A percentile compares a stretch with the other conserved stretches of the same genome.
Conservation (phyloP, 2,329 filamentous ascomycete genomes). For the Neonectria ditissima region DNA sequence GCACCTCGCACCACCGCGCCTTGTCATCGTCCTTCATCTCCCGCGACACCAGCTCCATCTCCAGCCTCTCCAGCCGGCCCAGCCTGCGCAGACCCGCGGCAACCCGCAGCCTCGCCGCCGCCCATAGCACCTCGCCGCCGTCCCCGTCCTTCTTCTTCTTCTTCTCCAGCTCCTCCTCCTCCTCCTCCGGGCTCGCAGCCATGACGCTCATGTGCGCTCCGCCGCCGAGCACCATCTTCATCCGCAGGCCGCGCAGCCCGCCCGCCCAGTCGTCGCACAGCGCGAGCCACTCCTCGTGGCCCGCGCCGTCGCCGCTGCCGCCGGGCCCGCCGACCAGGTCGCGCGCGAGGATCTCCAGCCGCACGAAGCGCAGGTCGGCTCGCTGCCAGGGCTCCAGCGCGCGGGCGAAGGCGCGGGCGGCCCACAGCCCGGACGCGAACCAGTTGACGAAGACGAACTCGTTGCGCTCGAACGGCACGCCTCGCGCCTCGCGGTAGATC, state of each 20-base stretch:
- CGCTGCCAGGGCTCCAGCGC: constrained; percentile 57
- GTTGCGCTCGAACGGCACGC: constrained; percentile 55
- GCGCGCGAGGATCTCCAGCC: constrained; percentile 55
- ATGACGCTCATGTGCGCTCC: constrained; percentile 17
- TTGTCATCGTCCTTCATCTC: constrained; percentile 49
- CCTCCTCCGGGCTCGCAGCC: constrained; percentile 25
- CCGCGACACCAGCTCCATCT: constrained; percentile 54
- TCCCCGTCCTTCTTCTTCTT: constrained; percentile 29
- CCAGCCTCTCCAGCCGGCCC: constrained; percentile 49
- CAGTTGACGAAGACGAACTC: constrained; percentile 61
- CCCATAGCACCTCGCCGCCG: constrained; percentile 34
- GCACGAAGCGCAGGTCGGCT: constrained; percentile 52
- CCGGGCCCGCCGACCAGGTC: constrained; percentile 52
- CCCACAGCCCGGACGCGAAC: constrained; percentile 59
- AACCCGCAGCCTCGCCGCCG: constrained; percentile 35
- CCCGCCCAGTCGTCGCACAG: constrained; percentile 52
- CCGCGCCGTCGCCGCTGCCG: constrained; percentile 36
- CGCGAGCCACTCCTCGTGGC: constrained; percentile 50
- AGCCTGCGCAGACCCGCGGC: constrained; percentile 49
- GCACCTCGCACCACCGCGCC: constrained; percentile 50
- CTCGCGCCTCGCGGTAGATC: constrained; percentile 57
- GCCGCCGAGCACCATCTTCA: constrained; percentile 51
- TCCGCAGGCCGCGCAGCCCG: constrained; percentile 54
- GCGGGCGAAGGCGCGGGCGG: constrained; percentile 53
- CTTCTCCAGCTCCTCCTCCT: constrained; percentile 36